Base-by-base conservation (phyloP, 1,284 basidiomycete genomes). In the Mycosarcoma maydis region DNA sequence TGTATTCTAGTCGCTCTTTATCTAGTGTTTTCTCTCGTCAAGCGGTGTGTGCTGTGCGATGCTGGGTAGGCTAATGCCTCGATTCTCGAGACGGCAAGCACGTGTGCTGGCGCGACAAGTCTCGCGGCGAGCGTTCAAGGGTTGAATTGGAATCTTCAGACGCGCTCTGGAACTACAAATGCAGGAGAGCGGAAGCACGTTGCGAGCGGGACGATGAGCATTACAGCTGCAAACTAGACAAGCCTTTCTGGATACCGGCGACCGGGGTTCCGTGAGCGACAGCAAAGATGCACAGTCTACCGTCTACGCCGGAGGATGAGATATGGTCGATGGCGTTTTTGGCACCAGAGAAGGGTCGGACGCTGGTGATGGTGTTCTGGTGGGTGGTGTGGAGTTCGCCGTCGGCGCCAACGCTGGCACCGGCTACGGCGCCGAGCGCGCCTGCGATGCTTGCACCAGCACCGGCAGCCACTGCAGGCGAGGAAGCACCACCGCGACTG, bases 321-420 rank as follows among this genome's bases (percentile, higher is more conserved):
- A 99, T 89, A 73, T 87, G 87, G 41, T 84, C 85, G 7, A 97
- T 89, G 4, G 86, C 83, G 0, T 20, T 52, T 2, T 60, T 74
- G 5, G 27, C 16, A 0, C 87, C 88, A 19, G 85, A 46, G 64
- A 70, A 80, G 2, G 69, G 42, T 7, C 80, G 58, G 10, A 81
- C 67, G 36, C 64, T 90, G n/a, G 94, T 98, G 83, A 99, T 98
- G 37, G 94, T 96, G 85, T 98, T 99, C 86, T 98, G 95, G 83
- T 98, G 96, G 37, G 96, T 87, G 3, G 95, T 80, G 60, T 80
- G 77, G 22, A 81, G 65, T 40, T 98, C 76, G 76, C 82, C 80
- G 86, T 85, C 62, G 92, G 85, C 81, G 91, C 91, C 77, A 14
- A 81, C 77, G 11, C 89, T 90, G 78, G 92, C 88, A 46, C 85